A percentile compares a stretch with the other conserved stretches of the same genome.
Evolutionary conservation across 2,329 filamentous ascomycete genomes (phyloP).

Genomic region (Calonectria henricotiae): DNA sequence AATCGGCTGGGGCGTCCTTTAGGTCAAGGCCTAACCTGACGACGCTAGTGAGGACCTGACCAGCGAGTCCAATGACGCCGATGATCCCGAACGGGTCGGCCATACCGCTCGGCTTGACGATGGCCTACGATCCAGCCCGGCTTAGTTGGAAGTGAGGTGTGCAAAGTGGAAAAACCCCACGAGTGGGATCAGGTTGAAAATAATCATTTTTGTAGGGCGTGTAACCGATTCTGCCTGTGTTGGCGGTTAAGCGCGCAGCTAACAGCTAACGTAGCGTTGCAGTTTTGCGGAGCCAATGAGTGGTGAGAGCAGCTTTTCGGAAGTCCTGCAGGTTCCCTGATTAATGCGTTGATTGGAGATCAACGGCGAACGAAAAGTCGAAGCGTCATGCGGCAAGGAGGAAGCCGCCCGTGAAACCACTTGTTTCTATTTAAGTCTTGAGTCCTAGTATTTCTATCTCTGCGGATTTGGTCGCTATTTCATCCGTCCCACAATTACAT

Average conservation of each 20-base stretch:
- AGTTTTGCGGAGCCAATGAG: constrained; percentile 2
- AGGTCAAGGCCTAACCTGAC: constrained; percentile 13
- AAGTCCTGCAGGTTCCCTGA: background rate
- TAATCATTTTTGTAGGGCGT: constrained; percentile 1
- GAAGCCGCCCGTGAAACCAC: background rate
- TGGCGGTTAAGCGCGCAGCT: constrained; percentile 21
- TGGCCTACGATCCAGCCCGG: no score
- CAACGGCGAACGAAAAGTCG: background rate
- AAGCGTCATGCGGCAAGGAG: background rate
- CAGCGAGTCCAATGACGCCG: constrained; percentile 18
- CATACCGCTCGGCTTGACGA: background rate
- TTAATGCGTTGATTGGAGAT: background rate
- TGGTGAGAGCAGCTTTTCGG: background rate
- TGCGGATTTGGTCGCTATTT: background rate
- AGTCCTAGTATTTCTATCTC: background rate
- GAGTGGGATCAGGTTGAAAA: background rate
- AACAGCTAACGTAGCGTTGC: constrained; percentile 21
- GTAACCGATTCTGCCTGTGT: constrained; percentile 5
- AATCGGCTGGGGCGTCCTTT: constrained; percentile 22
- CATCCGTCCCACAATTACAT: background rate
- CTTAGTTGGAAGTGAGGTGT: background rate
- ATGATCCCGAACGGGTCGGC: constrained; percentile 29
- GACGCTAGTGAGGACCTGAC: constrained; percentile 4
- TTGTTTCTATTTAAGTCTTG: background rate
- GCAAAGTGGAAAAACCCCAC: constrained; percentile 5